Conservation (phyloP, 2,329 filamentous ascomycete species). For the Xylaria sp. region DNA sequence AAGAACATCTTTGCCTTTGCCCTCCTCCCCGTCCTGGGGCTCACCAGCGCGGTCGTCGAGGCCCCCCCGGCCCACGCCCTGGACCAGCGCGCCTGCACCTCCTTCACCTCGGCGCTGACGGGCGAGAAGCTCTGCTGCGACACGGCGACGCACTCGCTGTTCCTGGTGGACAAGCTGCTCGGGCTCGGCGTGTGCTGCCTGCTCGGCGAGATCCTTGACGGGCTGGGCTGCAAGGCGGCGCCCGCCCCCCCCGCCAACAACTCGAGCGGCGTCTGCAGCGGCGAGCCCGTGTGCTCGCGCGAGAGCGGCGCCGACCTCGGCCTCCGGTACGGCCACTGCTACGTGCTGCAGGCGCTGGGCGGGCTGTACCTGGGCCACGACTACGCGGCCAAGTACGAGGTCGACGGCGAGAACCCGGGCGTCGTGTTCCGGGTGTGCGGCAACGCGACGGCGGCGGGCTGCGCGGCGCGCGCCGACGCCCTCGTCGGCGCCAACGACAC, state of each 20-base stretch:
- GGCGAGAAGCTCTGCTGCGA: conserved; percentile 9
- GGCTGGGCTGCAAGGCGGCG: conserved; percentile 2
- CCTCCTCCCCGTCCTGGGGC: conserved; percentile 9
- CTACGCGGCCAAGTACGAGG: conserved; percentile 15
- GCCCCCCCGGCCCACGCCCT: neutral
- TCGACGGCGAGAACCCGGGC: conserved; percentile 16
- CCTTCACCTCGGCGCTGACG: conserved; percentile 11
- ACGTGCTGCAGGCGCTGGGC: conserved; percentile 13
- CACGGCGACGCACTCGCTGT: conserved; percentile 5
- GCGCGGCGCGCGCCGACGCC: conserved; percentile 4
- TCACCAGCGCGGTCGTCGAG: neutral
- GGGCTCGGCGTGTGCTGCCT: conserved; percentile 13
- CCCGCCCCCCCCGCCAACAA: conserved; percentile 5
- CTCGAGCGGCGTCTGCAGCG: conserved; percentile 10
- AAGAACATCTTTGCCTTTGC: conserved; percentile 7
- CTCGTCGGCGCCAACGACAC: conserved; percentile 8
- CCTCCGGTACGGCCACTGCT: conserved; percentile 19
- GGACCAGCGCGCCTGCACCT: conserved; percentile 3
- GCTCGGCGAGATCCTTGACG: conserved; percentile 13
- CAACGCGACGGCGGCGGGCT: conserved; percentile 4
- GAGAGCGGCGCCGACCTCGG: conserved; percentile 11
- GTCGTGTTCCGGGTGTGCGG: conserved; percentile 19
- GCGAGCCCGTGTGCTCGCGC: conserved; percentile 7
- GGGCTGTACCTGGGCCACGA: conserved; percentile 17
- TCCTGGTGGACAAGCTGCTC: conserved; percentile 11